Evolutionary conservation across 495 filamentous ascomycete species (phyloP).

Genomic region (Antarctomyces pellizariae): DNA sequence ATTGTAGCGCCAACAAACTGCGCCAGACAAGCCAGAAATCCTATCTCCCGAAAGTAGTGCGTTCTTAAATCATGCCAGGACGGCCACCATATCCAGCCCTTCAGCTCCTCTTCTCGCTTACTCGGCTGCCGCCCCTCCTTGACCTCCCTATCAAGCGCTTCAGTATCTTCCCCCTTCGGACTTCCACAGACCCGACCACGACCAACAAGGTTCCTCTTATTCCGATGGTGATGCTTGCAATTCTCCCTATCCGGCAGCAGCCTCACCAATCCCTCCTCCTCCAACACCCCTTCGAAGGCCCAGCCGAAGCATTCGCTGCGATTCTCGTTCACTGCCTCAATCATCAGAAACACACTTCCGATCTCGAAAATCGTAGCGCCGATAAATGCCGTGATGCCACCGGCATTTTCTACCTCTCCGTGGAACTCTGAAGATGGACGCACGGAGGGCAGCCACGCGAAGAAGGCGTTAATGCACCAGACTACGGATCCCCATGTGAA

Average conservation of each 20-base stretch:
- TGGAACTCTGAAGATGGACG: slow-evolving; percentile 29
- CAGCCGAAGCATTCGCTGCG: slow-evolving; percentile 45
- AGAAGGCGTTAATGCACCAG: slow-evolving; percentile 48
- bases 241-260: slow-evolving; percentile 13
- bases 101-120: too few relatives aligned
- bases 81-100: slow-evolving; percentile 36
- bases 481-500: slow-evolving; percentile 39
- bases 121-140: too few relatives aligned
- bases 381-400: slow-evolving; percentile 42
- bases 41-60: slow-evolving; percentile 44
- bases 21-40: slow-evolving; percentile 37
- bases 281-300: slow-evolving; percentile 31
- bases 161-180: too few relatives aligned
- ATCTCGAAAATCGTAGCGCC: slow-evolving; percentile 49
- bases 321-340: slow-evolving; percentile 49
- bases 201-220: slow-evolving; percentile 23
- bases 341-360: slow-evolving; percentile 36
- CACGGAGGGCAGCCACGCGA: slow-evolving; percentile 35
- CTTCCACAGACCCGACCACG: slow-evolving; percentile 13
- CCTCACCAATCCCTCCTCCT: slow-evolving; percentile 11
- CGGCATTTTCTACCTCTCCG: slow-evolving; percentile 24
- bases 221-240: slow-evolving; percentile 33
- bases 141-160: too few relatives aligned
- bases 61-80: slow-evolving; percentile 28
- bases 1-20: slow-evolving; percentile 41